These are phyloP conservation scores for Aspergillus leporis DNA, from an alignment of 495 filamentous ascomycete genomes.

Conservation along the genomic window DNA sequence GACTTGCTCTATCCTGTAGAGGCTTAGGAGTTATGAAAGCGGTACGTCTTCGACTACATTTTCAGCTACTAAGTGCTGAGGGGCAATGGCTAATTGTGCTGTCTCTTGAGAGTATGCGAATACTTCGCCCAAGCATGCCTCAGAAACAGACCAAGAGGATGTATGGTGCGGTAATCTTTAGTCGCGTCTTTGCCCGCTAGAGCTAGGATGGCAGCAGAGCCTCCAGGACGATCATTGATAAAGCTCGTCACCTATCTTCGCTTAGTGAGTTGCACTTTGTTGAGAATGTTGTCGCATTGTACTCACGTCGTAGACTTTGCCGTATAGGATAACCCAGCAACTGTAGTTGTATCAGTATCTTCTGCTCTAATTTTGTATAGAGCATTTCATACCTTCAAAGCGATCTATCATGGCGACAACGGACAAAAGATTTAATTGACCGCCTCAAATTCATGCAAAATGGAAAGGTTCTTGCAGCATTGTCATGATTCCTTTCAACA, in stretches of 20 bases:
- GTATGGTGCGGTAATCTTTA: constrained; percentile 86
- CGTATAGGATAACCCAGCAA: constrained; percentile 91
- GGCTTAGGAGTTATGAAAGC: constrained; percentile 62
- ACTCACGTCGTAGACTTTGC: constrained; percentile 82
- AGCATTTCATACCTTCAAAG: not conserved
- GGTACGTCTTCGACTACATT: not conserved
- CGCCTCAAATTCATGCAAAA: not conserved
- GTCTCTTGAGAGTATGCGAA: not conserved
- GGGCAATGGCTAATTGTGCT: not conserved
- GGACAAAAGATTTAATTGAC: not conserved
- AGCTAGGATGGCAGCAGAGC: constrained; percentile 79
- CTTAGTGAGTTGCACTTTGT: not conserved
- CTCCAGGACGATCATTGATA: constrained; percentile 81
- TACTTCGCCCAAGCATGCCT: not conserved
- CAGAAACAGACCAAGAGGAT: constrained; percentile 74
- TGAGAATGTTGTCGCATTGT: not conserved
- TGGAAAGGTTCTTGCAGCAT: not conserved
- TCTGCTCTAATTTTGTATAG: not conserved
- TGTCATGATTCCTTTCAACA: not conserved
- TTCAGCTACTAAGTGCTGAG: not conserved
- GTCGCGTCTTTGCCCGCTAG: constrained; percentile 87
- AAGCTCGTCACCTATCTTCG: constrained; percentile 63
- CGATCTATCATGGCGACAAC: not conserved
- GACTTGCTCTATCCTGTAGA: constrained; percentile 67
- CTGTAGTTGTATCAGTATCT: constrained; percentile 46